Evolutionary conservation across 2,329 filamentous ascomycete genomes (phyloP).

Genomic region (Epichloe brachyelytri): DNA sequence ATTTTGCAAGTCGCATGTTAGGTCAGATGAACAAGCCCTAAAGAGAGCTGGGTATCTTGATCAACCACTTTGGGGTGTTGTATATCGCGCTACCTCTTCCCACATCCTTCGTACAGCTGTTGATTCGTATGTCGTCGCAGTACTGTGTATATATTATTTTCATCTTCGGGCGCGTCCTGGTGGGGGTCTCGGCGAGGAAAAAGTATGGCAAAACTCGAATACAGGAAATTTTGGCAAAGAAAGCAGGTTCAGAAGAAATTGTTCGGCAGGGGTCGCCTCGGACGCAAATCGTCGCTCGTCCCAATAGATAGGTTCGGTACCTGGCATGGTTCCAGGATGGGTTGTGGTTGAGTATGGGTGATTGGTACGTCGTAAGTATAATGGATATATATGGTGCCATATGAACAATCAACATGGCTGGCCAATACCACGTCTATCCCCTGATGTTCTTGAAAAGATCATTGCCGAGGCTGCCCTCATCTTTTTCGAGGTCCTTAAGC

Average conservation of each 20-base stretch:
- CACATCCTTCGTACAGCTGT: neutral
- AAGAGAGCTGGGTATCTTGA: constrained; percentile 27
- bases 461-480: constrained; percentile 32
- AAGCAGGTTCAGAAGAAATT: constrained; percentile 6
- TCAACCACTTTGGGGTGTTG: constrained; percentile 17
- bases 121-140: neutral
- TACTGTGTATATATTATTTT: neutral
- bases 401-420: neutral
- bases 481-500: constrained; percentile 37
- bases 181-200: neutral
- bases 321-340: neutral
- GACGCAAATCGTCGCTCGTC: constrained; percentile 14
- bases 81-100: constrained; percentile 4
- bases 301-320: constrained; percentile 9
- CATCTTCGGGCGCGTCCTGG: neutral
- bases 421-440: constrained; percentile 17
- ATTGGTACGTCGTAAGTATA: neutral
- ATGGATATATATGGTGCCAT: neutral
- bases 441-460: constrained; percentile 50
- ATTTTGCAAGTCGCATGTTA: constrained; percentile 7
- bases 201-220: neutral
- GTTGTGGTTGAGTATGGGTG: neutral
- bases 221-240: constrained; percentile 6
- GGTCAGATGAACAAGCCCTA: constrained; percentile 23
- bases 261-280: constrained; percentile 7